Base-by-base conservation (phyloP, 1,284 basidiomycete species). In the Ustilago tritici region DNA sequence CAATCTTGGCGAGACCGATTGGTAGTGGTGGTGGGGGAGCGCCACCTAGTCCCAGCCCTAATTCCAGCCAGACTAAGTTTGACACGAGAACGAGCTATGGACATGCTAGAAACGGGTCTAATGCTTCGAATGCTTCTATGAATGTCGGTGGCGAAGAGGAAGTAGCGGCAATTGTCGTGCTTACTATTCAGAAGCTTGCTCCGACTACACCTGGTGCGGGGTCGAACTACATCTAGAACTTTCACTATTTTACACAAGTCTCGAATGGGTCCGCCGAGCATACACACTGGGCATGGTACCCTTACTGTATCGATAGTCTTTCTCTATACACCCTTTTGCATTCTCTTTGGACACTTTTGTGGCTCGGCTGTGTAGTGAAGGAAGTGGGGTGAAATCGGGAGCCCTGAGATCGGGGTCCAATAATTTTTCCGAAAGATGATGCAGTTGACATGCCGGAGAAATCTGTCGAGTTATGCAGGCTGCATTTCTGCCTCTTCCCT, bases 131-230 rank as follows among this genome's bases (percentile, higher is more conserved):
- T 41, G 61, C 49, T 19, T 64, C 68, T 10, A 64, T 49, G 49
- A 43, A 10, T 34, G 54, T 41, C 23, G 60, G 34, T 3, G 57
- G 54, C 19, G 77, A 79, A 34, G 70, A 79, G n/a, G 73, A 79
- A 52, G 73, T 79, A 23, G 77, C 67, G 15, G 73, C 73, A 1
- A 70, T 70, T 15, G 64, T 79, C 35, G 47, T 70, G 46, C 67
- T 79, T 36, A 63, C 64, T 40, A 76, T 79, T 50, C 53, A 61
- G 50, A 65, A 65, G 56, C 28, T 46, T 9, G 61, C 47, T 43
- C 56, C 62, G 6, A 10, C 40, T 17, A 61, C 71, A 23, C 56
- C 66, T 28, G 59, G 52, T 55, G 55, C 50, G 23, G 50, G 17
- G 23, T 2, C 23, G 23, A 59, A 61, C 14, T 61, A 50, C 34